Evolutionary conservation across 345 rosid genomes (phyloP).

Genomic region (Brassica juncea): DNA sequence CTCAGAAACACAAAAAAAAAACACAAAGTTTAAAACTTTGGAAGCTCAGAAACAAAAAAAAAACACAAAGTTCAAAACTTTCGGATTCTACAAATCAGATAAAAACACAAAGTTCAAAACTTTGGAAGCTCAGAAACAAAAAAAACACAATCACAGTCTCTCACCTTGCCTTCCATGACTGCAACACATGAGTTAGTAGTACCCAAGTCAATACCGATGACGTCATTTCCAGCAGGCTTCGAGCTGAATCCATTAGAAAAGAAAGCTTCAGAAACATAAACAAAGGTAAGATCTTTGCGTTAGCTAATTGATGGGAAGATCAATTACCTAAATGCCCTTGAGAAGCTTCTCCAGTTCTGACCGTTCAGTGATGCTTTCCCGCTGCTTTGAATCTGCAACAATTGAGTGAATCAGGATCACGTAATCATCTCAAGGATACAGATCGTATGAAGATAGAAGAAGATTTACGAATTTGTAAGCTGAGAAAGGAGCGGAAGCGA

Average conservation of each 20-base stretch:
- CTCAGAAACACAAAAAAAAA: background rate
- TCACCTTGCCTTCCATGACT: slow-evolving; percentile 96
- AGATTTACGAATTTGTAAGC: slow-evolving; percentile 56
- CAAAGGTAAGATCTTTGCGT: background rate
- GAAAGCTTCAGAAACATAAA: background rate
- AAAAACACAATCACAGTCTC: background rate
- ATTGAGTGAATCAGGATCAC: background rate
- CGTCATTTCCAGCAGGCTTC: slow-evolving; percentile 81
- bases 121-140: background rate
- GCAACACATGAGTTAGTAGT: slow-evolving; percentile 97
- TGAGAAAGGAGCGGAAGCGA: slow-evolving; percentile 54
- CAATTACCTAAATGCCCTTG: slow-evolving; percentile 81
- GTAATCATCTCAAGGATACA: background rate
- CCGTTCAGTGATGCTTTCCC: slow-evolving; percentile 57
- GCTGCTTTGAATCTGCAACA: slow-evolving; percentile 54
- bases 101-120: background rate
- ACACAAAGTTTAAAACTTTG: background rate
- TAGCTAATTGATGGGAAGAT: background rate
- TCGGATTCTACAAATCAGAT: slow-evolving; percentile 37
- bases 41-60: background rate
- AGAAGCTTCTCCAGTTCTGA: slow-evolving; percentile 50
- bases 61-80: slow-evolving; percentile 3
- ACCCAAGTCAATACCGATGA: slow-evolving; percentile 95
- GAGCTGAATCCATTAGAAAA: slow-evolving; percentile 48
- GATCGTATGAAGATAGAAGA: background rate